Conservation (phyloP, 257 asterid genomes). For the Ajuga chamaepitys region DNA sequence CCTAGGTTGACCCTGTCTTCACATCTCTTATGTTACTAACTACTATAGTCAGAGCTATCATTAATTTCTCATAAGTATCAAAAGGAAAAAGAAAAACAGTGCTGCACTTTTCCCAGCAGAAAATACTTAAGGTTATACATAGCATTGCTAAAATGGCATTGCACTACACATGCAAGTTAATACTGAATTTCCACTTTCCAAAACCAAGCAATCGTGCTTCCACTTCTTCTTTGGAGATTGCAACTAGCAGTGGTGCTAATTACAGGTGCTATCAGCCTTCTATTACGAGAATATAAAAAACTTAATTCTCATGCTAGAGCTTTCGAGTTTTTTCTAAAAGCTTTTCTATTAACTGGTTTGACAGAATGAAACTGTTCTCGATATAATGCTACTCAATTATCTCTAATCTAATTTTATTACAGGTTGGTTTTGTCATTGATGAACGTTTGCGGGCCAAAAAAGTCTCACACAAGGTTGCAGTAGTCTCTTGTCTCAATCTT, state of each 20-base stretch:
- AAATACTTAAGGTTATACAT: neutral
- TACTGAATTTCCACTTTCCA: neutral
- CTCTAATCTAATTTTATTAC: conserved; percentile 23
- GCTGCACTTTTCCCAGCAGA: neutral
- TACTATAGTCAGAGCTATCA: neutral
- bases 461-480: conserved; percentile 66
- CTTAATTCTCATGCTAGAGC: neutral
- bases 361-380: neutral
- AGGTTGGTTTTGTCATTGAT: conserved; percentile 82
- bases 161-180: neutral
- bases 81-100: no score
- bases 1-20: neutral
- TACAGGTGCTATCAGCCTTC: neutral
- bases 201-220: neutral
- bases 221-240: neutral
- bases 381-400: neutral
- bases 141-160: neutral
- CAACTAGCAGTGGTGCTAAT: conserved; percentile 1
- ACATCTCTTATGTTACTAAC: conserved; percentile 3
- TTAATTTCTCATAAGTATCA: neutral
- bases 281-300: neutral
- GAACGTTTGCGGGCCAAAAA: conserved; percentile 77
- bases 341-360: neutral
- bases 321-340: conserved; percentile 1
- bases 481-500: neutral